Conservation (phyloP, 2,329 filamentous ascomycete genomes). For the Cladophialophora exuberans region DNA sequence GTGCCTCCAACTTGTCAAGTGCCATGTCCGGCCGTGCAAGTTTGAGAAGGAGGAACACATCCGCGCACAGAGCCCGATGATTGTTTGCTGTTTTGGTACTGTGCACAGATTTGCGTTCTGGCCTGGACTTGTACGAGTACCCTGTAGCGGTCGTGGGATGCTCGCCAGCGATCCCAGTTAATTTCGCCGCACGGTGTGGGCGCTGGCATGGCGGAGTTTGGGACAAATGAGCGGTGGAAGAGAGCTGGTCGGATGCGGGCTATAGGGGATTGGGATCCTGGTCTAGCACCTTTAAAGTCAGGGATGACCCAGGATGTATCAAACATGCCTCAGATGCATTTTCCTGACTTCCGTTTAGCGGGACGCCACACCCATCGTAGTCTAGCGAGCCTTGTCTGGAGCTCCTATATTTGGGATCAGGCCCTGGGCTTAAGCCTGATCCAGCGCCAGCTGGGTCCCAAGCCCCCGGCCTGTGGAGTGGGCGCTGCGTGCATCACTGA, state of each 20-base stretch:
- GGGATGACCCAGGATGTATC: conserved; percentile 19
- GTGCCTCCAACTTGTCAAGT: no score
- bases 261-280: conserved; percentile 14
- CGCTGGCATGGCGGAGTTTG: conserved; percentile 25
- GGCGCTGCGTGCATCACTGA: not conserved
- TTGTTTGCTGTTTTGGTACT: no score
- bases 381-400: conserved; percentile 8
- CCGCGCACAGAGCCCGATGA: conserved; percentile 8
- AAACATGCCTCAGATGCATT: conserved; percentile 24
- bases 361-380: conserved; percentile 15
- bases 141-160: no score
- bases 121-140: no score
- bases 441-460: conserved; percentile 8
- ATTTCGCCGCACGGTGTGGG: conserved; percentile 20
- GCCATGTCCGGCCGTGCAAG: no score
- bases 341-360: conserved; percentile 26
- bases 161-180: conserved; percentile 11
- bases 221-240: conserved; percentile 25
- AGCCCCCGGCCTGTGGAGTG: conserved; percentile 13
- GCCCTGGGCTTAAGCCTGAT: conserved; percentile 21
- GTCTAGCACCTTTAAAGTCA: conserved; percentile 4
- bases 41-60: conserved; percentile 16
- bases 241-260: conserved; percentile 4
- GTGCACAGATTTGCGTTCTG: no score
- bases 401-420: conserved; percentile 26